Percentiles rank a stretch among this genome's conserved stretches.
phyloP scores from a whole-genome alignment of 2,329 filamentous ascomycete genomes.

The Calonectria honghensis region DNA sequence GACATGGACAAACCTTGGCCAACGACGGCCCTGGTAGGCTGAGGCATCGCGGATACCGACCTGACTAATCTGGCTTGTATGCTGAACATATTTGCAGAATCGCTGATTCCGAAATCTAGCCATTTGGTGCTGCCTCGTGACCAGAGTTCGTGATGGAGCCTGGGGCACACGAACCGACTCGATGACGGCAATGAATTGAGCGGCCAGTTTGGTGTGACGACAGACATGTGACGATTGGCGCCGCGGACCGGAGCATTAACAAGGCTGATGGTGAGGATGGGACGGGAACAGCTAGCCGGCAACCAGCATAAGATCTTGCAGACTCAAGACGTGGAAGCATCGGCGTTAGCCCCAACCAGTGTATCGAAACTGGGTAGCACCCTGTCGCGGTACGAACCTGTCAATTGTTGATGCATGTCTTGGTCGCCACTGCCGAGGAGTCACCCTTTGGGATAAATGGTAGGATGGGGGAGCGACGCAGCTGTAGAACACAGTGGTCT shows the following conservation, averaged over 20 bases:
- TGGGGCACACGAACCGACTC: not conserved
- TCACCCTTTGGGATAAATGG: constrained; percentile 23
- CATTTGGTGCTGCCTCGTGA: not conserved
- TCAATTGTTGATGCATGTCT: constrained; percentile 42
- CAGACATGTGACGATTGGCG: not conserved
- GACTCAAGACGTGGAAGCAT: constrained; percentile 30
- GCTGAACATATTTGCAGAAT: not conserved
- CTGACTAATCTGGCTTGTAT: not conserved
- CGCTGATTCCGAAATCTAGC: constrained; percentile 4
- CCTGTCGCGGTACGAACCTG: constrained; percentile 43
- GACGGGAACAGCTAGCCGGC: constrained; percentile 31
- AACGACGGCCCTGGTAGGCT: not conserved
- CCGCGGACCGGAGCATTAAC: constrained; percentile 11
- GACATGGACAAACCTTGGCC: constrained; percentile 20
- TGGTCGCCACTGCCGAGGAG: constrained; percentile 35
- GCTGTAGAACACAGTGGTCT: not conserved
- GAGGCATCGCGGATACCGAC: constrained; percentile 6
- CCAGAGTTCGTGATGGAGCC: not conserved
- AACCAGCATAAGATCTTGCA: constrained; percentile 45
- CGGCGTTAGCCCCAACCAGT: constrained; percentile 37
- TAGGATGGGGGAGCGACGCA: not conserved
- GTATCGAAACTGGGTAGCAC: constrained; percentile 34
- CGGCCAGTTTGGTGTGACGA: not conserved
- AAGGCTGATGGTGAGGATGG: constrained; percentile 46
- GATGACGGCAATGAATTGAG: not conserved